A percentile compares a stretch with the other conserved stretches of the same genome.
These are phyloP conservation scores for Tothia fuscella DNA, from an alignment of 2,329 filamentous ascomycete species.

Conservation along the genomic window DNA sequence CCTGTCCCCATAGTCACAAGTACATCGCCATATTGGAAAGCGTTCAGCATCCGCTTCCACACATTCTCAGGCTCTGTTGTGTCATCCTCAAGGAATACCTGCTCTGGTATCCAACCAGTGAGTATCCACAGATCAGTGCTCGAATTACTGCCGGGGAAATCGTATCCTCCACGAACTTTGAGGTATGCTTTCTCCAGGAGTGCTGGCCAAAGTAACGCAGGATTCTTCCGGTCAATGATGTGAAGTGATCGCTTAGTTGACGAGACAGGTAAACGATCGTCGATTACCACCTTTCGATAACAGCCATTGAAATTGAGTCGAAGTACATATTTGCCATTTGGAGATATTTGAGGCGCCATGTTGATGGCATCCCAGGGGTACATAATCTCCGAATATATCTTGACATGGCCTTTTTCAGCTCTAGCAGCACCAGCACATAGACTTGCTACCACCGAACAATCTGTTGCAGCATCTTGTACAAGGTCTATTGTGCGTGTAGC, in stretches of 20 bases:
- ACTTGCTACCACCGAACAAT: slow-evolving; percentile 95
- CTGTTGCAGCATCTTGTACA: slow-evolving; percentile 88
- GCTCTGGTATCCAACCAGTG: slow-evolving; percentile 94
- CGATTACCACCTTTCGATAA: slow-evolving; percentile 74
- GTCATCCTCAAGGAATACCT: slow-evolving; percentile 68
- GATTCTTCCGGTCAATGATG: slow-evolving; percentile 75
- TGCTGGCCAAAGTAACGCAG: slow-evolving; percentile 77
- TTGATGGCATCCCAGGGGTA: slow-evolving; percentile 58
- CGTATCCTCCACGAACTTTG: slow-evolving; percentile 89
- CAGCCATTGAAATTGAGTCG: slow-evolving; percentile 95
- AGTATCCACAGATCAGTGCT: slow-evolving; percentile 88
- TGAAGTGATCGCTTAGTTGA: slow-evolving; percentile 65
- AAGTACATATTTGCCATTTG: slow-evolving; percentile 80
- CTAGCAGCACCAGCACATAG: slow-evolving; percentile 70
- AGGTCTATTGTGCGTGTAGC: slow-evolving; percentile 50
- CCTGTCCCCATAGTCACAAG: slow-evolving; percentile 87
- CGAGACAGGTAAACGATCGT: slow-evolving; percentile 75
- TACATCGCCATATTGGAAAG: slow-evolving; percentile 67
- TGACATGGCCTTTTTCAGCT: slow-evolving; percentile 51
- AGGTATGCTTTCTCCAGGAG: slow-evolving; percentile 92
- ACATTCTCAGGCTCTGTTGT: slow-evolving; percentile 60
- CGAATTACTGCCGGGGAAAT: slow-evolving; percentile 95
- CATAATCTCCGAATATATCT: slow-evolving; percentile 62
- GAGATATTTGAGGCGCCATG: slow-evolving; percentile 50
- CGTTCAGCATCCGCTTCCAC: slow-evolving; percentile 65